These are phyloP conservation scores for Helminthosporium solani DNA, from an alignment of 2,329 filamentous ascomycete species.

Conservation along the genomic window DNA sequence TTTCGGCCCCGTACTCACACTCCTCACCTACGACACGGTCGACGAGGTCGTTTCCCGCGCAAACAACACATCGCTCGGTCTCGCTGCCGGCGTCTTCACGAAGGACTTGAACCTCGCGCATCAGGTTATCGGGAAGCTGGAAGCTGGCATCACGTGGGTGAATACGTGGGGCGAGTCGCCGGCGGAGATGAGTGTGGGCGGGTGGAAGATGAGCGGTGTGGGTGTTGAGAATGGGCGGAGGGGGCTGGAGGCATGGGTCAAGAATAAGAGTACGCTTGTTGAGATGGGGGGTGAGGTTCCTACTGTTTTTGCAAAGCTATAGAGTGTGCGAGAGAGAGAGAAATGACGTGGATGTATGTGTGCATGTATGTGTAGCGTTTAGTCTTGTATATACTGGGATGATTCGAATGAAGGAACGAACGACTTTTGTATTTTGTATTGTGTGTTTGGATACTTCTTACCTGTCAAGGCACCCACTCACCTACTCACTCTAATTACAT, in stretches of 20 bases:
- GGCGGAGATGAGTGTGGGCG: constrained; percentile 88
- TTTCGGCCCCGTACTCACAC: constrained; percentile 83
- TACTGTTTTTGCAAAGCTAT: constrained; percentile 62
- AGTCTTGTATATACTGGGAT: neutral
- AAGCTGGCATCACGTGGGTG: constrained; percentile 88
- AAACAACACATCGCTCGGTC: constrained; percentile 74
- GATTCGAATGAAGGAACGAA: neutral
- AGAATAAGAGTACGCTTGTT: constrained; percentile 84
- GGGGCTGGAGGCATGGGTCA: constrained; percentile 78
- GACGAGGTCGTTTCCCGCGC: constrained; percentile 71
- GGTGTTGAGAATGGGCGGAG: constrained; percentile 82
- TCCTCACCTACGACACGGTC: constrained; percentile 70
- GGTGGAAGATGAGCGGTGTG: constrained; percentile 87
- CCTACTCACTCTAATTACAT: too few species aligned
- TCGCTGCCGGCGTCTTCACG: constrained; percentile 83
- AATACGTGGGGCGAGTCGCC: constrained; percentile 93
- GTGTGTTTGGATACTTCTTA: too few species aligned
- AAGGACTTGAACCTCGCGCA: constrained; percentile 73
- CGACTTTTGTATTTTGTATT: too few species aligned
- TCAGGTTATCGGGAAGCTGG: constrained; percentile 65
- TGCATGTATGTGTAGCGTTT: neutral
- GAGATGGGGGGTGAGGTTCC: constrained; percentile 72
- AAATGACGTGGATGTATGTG: too few species aligned
- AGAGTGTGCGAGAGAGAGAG: too few species aligned
- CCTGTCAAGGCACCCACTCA: too few species aligned